These are phyloP conservation scores for Datisca glomerata DNA, from an alignment of 306 rosid species.

Conservation along the genomic window DNA sequence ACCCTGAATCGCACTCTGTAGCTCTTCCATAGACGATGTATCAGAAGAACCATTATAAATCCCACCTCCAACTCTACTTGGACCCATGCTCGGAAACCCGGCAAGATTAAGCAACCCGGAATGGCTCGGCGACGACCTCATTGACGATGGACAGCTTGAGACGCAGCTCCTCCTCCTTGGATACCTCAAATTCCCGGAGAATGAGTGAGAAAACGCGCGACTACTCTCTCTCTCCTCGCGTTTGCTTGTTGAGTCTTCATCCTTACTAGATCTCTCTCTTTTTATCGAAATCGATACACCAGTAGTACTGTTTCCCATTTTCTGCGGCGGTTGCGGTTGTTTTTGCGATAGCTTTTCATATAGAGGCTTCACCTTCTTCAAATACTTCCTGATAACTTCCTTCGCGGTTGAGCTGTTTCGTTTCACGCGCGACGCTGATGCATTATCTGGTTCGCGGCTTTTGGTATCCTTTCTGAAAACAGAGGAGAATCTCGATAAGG, in stretches of 20 bases:
- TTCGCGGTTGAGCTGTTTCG: constrained; percentile 51
- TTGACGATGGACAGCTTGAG: constrained; percentile 92
- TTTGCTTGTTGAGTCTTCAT: neutral
- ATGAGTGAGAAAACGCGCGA: constrained; percentile 40
- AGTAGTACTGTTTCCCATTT: neutral
- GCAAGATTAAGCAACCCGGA: constrained; percentile 53
- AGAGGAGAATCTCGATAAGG: constrained; percentile 69
- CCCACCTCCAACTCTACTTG: constrained; percentile 4
- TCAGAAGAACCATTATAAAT: constrained; percentile 9
- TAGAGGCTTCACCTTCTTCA: constrained; percentile 78
- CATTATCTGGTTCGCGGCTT: constrained; percentile 10
- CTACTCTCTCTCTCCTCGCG: constrained; percentile 14
- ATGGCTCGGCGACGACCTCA: constrained; percentile 76
- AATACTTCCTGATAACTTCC: constrained; percentile 66
- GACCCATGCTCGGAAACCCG: constrained; percentile 10
- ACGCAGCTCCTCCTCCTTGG: constrained; percentile 46
- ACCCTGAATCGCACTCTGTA: constrained; percentile 94
- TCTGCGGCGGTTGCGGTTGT: constrained; percentile 12
- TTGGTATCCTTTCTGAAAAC: constrained; percentile 49
- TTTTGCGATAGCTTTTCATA: constrained; percentile 30
- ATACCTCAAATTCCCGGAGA: constrained; percentile 66
- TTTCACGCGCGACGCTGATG: constrained; percentile 33
- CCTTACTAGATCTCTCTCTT: constrained; percentile 27
- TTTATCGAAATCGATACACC: constrained; percentile 15
- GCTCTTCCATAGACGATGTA: constrained; percentile 77